Conservation (phyloP, 2,329 filamentous ascomycete genomes). For the Xylaria polymorpha region DNA sequence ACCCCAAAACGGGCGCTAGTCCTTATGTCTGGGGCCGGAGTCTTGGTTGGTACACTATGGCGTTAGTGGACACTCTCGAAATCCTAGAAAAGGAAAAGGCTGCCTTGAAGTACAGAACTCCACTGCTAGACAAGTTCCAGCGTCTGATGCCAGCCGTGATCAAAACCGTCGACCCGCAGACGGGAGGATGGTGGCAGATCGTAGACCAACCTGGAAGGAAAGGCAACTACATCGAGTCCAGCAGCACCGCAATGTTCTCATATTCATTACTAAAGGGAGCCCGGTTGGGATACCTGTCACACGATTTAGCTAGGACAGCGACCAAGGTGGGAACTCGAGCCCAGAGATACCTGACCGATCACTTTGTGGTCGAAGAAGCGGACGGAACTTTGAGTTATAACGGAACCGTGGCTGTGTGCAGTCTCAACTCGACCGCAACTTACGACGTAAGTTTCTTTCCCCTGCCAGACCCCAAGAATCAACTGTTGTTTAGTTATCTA, state of each 20-base stretch:
- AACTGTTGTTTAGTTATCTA: slow-evolving; percentile 24
- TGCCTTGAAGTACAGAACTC: slow-evolving; percentile 1
- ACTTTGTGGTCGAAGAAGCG: slow-evolving; percentile 45
- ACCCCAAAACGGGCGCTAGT: slow-evolving; percentile 51
- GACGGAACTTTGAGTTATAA: slow-evolving; percentile 50
- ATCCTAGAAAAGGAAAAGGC: slow-evolving; percentile 38
- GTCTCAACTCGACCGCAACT: slow-evolving; percentile 55
- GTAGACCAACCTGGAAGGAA: slow-evolving; percentile 44
- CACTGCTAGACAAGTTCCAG: slow-evolving; percentile 42
- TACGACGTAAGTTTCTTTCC: slow-evolving; percentile 48
- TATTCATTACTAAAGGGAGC: slow-evolving; percentile 53
- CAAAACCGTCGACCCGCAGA: slow-evolving; percentile 44
- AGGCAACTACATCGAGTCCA: slow-evolving; percentile 55
- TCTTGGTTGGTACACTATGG: slow-evolving; percentile 54
- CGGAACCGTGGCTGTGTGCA: slow-evolving; percentile 55
- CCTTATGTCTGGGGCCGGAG: slow-evolving; percentile 55
- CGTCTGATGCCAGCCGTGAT: slow-evolving; percentile 44
- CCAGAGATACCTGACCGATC: slow-evolving; percentile 43
- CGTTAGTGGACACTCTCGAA: slow-evolving; percentile 53
- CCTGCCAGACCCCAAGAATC: neutral
- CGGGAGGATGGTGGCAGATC: slow-evolving; percentile 56
- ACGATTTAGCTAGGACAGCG: slow-evolving; percentile 20
- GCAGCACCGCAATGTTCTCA: slow-evolving; percentile 52
- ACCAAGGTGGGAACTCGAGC: slow-evolving; percentile 36
- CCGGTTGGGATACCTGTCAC: slow-evolving; percentile 51